Base-by-base conservation (phyloP, 2,329 filamentous ascomycete species). In the Clathrospora elynae region DNA sequence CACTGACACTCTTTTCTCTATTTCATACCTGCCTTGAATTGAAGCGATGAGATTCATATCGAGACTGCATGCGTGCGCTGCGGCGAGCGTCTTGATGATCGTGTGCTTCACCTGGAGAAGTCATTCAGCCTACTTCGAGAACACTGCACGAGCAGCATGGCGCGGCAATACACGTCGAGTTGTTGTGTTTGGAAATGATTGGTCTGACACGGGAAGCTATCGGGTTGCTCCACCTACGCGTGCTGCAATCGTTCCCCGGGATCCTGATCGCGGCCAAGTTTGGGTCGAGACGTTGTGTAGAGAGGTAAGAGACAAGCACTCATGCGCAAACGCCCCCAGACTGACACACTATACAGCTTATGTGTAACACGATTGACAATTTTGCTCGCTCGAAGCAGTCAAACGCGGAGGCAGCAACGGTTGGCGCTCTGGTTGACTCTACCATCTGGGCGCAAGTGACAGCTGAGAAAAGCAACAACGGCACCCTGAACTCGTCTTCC, bases 121-220 rank as follows among this genome's bases (percentile, higher is more conserved):
- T 33, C 61, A 61, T 7, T 58, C 64, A 25, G 41, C 57, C 42
- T 51, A 56, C 29, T 43, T 70, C 14, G 52, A 49, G 38, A 49
- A 55, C 34, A 62, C 51, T 34, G 54, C 66, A 30, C 50, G 62
- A 28, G 55, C 62, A 35, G 59, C 50, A 29, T 66, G 66, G 61
- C 53, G 48, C 42, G 59, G 59, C 23, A 52, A 45, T 18, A 47
- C 61, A 19, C 61, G 61, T 39, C 61, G 65, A 25, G 39, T 71
- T 13, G 67, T 71, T 18, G 67, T 71, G 16, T 71, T 71, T 51
- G 68, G 68, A 9, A 65, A 70, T 37, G 66, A 69, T 39, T 71
- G 66, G 64, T 71, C 67, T 39, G 68, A 71, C 52, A 68, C 57
- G 28, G 66, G 67, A 16, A 55, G 48, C 30, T 67, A 70, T 60